These are phyloP conservation scores for Parmelia sp. DNA, from an alignment of 495 filamentous ascomycete genomes.

Conservation along the genomic window DNA sequence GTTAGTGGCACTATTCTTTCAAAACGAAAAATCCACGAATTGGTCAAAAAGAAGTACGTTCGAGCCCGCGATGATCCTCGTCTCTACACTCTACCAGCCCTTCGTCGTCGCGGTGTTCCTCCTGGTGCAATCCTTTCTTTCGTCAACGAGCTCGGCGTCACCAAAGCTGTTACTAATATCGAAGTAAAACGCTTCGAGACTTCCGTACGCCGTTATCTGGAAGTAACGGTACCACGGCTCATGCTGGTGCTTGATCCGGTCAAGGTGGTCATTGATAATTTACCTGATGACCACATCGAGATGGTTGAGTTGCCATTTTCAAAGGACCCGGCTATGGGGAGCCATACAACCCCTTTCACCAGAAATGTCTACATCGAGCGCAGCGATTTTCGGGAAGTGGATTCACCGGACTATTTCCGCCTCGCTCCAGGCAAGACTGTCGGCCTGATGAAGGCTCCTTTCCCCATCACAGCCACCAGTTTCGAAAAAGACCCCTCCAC, in stretches of 20 bases:
- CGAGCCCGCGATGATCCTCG: constrained; percentile 85
- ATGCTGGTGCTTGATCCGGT: constrained; percentile 74
- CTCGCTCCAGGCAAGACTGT: constrained; percentile 86
- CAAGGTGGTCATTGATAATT: constrained; percentile 62
- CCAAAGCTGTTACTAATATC: constrained; percentile 65
- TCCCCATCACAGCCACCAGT: constrained; percentile 71
- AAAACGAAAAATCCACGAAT: constrained; percentile 72
- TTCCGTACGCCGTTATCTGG: constrained; percentile 72
- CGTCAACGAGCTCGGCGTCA: constrained; percentile 82
- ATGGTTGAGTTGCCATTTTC: constrained; percentile 65
- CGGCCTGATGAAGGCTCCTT: constrained; percentile 76
- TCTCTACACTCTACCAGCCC: constrained; percentile 80
- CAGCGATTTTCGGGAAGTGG: constrained; percentile 81
- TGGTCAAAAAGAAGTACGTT: constrained; percentile 67
- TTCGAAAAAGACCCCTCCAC: constrained; percentile 64
- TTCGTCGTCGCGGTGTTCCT: constrained; percentile 75
- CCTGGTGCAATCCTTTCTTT: constrained; percentile 83
- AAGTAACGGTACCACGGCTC: constrained; percentile 73
- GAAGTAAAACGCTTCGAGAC: constrained; percentile 70
- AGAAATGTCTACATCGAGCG: constrained; percentile 87
- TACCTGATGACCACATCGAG: constrained; percentile 58
- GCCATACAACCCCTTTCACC: constrained; percentile 65
- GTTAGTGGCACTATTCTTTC: constrained; percentile 74
- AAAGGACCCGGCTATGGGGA: constrained; percentile 62
- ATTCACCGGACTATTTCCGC: constrained; percentile 84